These are phyloP conservation scores for Suhomyces sp. DNA, from an alignment of 805 yeast genomes.

Conservation along the genomic window DNA sequence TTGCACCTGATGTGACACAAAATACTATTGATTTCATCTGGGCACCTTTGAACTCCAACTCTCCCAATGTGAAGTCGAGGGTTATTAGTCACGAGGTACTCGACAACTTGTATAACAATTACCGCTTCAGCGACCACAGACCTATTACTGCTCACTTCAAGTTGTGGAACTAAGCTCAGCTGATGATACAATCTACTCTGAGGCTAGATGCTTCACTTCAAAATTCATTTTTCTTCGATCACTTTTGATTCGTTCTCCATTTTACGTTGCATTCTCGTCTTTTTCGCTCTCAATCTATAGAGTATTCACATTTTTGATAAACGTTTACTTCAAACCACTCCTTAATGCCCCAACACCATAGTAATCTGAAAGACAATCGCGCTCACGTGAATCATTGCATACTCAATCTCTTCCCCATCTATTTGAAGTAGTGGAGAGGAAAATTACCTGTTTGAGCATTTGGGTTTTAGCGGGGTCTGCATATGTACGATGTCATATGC, in stretches of 20 bases:
- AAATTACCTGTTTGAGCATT: neutral
- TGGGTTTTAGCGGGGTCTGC: neutral
- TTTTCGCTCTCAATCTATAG: neutral
- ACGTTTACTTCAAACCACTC: neutral
- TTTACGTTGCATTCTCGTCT: neutral
- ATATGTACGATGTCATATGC: neutral
- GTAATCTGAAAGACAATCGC: neutral
- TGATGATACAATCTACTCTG: neutral
- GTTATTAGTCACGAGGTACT: slow-evolving; percentile 28
- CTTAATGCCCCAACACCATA: neutral
- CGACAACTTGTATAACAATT: slow-evolving; percentile 35
- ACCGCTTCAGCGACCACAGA: slow-evolving; percentile 46
- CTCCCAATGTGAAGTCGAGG: slow-evolving; percentile 13
- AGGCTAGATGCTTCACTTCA: neutral
- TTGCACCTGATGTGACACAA: slow-evolving; percentile 19
- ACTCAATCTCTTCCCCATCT: neutral
- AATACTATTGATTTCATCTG: slow-evolving; percentile 40
- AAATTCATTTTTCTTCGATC: neutral
- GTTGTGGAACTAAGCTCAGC: neutral
- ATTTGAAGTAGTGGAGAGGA: no score
- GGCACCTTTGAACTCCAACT: slow-evolving; percentile 26
- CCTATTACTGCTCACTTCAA: slow-evolving; percentile 38
- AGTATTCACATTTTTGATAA: neutral
- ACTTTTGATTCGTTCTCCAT: neutral
- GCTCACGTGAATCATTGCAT: neutral